These are phyloP conservation scores for Cladosporium velox DNA, from an alignment of 2,329 filamentous ascomycete species.

Conservation along the genomic window DNA sequence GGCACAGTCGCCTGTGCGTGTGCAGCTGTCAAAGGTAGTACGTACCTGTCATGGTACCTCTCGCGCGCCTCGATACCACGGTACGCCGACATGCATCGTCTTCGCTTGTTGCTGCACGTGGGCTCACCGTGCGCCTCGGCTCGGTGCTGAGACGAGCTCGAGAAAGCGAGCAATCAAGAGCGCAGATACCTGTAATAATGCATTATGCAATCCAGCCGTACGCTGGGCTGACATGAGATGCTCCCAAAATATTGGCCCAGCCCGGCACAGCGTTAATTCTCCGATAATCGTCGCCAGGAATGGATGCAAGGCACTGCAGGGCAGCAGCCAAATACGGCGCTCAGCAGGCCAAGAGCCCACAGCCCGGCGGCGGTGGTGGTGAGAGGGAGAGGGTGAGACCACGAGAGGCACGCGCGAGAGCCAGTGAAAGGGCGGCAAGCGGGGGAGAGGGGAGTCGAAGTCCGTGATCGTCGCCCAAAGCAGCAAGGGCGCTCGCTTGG, in stretches of 20 bases:
- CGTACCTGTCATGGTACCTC: conserved; percentile 6
- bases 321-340: not conserved
- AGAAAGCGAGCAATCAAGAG: not conserved
- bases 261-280: conserved; percentile 20
- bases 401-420: not conserved
- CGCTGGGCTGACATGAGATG: conserved; percentile 15
- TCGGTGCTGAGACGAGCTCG: conserved; percentile 3
- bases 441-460: not conserved
- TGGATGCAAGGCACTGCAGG: conserved; percentile 17
- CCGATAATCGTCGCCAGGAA: conserved; percentile 21
- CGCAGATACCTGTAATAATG: not conserved
- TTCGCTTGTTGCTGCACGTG: not conserved
- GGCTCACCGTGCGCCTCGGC: not conserved
- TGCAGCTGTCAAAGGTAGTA: conserved; percentile 19
- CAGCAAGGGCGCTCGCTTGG: conserved; percentile 2
- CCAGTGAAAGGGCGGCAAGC: not conserved
- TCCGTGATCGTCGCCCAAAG: conserved; percentile 1
- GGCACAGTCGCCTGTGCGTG: conserved; percentile 4
- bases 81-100: conserved; percentile 1
- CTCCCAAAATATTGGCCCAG: not conserved
- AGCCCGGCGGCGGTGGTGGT: conserved; percentile 2
- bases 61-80: conserved; percentile 2
- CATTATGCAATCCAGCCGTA: conserved; percentile 8
- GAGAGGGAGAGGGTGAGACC: not conserved
- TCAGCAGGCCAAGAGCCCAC: conserved; percentile 11